Conservation (phyloP, 2,329 filamentous ascomycete genomes). For the Fusarium sp. region DNA sequence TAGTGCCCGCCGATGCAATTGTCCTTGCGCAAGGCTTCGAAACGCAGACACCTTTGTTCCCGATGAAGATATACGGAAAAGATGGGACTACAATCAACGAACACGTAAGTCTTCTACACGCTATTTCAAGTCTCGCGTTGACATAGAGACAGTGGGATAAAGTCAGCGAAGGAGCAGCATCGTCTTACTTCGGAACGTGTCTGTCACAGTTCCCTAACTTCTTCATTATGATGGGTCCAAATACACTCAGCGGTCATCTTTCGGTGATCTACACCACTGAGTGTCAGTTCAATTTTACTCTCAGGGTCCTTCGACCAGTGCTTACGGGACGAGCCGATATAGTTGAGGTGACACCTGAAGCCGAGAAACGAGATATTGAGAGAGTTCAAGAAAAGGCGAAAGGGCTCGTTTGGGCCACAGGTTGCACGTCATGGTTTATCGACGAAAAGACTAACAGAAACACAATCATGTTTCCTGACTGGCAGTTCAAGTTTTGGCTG, state of each 20-base stretch:
- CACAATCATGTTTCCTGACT: conserved; percentile 67
- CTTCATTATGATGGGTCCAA: conserved; percentile 53
- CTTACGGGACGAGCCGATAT: conserved; percentile 47
- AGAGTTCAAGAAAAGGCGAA: conserved; percentile 60
- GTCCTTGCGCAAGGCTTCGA: conserved; percentile 65
- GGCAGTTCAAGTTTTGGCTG: conserved; percentile 64
- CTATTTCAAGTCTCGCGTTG: conserved; percentile 2
- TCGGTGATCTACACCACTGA: conserved; percentile 66
- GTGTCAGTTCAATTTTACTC: conserved; percentile 64
- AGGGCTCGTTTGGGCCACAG: conserved; percentile 63
- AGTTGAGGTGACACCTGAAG: conserved; percentile 51
- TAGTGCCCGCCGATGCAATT: conserved; percentile 53
- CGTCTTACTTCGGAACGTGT: conserved; percentile 66
- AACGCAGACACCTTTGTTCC: conserved; percentile 62
- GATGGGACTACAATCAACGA: conserved; percentile 57
- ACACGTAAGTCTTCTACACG: conserved; percentile 54
- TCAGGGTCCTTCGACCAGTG: conserved; percentile 57
- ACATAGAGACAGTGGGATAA: conserved; percentile 47
- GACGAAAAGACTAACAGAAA: conserved; percentile 63
- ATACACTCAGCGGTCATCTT: conserved; percentile 62
- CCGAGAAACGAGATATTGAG: conserved; percentile 43
- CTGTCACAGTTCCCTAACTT: conserved; percentile 64
- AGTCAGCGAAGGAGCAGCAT: conserved; percentile 44
- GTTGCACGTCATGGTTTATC: conserved; percentile 68
- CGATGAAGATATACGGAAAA: conserved; percentile 62